These are phyloP conservation scores for Stygiomarasmius scandens DNA, from an alignment of 1,284 basidiomycete species.

Conservation along the genomic window DNA sequence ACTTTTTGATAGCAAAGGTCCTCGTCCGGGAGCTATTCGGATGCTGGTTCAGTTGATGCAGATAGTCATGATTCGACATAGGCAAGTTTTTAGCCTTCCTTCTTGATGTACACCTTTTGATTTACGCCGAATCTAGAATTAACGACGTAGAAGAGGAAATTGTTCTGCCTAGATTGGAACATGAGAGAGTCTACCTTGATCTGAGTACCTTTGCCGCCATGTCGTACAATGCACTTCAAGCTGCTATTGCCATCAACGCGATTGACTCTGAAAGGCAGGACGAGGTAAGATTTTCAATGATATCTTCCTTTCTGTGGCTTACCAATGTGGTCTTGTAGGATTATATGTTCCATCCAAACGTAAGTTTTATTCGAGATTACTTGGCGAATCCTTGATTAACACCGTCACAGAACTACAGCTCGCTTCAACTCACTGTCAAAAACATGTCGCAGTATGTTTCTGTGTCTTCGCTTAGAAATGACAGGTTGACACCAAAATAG, in stretches of 20 bases:
- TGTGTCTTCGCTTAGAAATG: background rate
- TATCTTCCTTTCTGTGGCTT: background rate
- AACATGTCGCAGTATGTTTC: conserved; percentile 73
- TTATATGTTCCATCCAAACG: conserved; percentile 73
- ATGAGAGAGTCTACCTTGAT: conserved; percentile 67
- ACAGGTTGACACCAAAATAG: conserved; percentile 40
- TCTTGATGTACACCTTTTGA: conserved; percentile 14
- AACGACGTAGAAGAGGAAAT: conserved; percentile 78
- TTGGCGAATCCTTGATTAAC: conserved; percentile 9
- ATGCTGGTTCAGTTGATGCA: conserved; percentile 74
- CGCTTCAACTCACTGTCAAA: conserved; percentile 52
- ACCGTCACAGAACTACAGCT: conserved; percentile 45
- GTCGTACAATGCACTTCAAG: conserved; percentile 84
- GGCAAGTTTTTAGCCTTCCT: conserved; percentile 40
- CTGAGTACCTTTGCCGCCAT: conserved; percentile 69
- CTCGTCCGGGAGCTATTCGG: conserved; percentile 64
- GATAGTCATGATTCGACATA: conserved; percentile 78
- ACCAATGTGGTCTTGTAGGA: conserved; percentile 49
- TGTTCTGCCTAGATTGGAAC: conserved; percentile 60
- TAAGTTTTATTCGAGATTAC: conserved; percentile 31
- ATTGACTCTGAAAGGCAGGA: conserved; percentile 74
- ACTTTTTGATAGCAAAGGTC: conserved; percentile 55
- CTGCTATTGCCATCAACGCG: conserved; percentile 76
- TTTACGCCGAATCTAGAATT: conserved; percentile 45
- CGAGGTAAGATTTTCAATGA: conserved; percentile 43